Evolutionary conservation across 176 grass and related monocot species (phyloP).

Genomic region (Oryza brachyantha): DNA sequence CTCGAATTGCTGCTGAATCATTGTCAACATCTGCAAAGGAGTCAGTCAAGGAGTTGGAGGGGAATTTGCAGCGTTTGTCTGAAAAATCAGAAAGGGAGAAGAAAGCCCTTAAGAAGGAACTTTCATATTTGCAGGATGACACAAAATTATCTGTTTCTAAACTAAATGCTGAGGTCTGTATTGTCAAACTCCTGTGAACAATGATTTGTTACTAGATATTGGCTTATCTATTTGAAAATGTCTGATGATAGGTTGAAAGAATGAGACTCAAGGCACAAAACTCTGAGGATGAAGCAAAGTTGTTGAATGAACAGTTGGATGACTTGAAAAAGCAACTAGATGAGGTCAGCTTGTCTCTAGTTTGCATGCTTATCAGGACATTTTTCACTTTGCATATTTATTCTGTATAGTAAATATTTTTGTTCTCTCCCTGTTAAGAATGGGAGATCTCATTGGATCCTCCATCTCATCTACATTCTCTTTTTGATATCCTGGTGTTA

Average conservation of each 20-base stretch:
- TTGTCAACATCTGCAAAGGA: conserved; percentile 62
- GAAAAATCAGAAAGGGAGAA: conserved; percentile 88
- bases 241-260: conserved; percentile 59
- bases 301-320: conserved; percentile 60
- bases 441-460: neutral
- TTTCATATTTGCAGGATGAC: conserved; percentile 71
- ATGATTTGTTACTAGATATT: conserved; percentile 9
- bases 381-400: conserved; percentile 8
- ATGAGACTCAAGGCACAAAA: conserved; percentile 68
- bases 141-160: conserved; percentile 55
- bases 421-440: conserved; percentile 11
- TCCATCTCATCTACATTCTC: neutral
- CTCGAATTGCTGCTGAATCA: conserved; percentile 56
- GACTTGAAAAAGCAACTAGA: conserved; percentile 64
- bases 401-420: neutral
- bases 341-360: conserved; percentile 44
- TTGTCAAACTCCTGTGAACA: conserved; percentile 27
- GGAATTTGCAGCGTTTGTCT: conserved; percentile 56
- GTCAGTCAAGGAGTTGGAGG: conserved; percentile 60
- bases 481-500: conserved; percentile 33
- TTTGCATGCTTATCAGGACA: conserved; percentile 23
- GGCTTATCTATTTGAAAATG: conserved; percentile 29
- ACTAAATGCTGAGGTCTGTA: conserved; percentile 65
- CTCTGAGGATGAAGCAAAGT: conserved; percentile 62
- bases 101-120: conserved; percentile 63